Evolutionary conservation across 176 grass and related monocot genomes (phyloP), one percentile per base, ranked within the genome.

Genomic region (Eleusine indica): DNA sequence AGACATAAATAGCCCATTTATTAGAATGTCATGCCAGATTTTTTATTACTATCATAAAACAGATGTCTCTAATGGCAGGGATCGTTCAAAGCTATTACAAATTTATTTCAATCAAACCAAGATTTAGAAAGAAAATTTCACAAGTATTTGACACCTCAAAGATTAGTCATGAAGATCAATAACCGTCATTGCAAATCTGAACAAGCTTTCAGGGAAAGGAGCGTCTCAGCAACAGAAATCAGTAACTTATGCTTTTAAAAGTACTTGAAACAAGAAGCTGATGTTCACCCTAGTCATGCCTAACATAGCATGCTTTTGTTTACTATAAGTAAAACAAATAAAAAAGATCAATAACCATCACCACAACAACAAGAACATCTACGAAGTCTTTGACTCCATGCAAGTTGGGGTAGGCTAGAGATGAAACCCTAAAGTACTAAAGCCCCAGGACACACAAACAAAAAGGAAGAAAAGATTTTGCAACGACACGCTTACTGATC

Each of bases 21-120:
- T 76, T 84, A 68, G 15, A 66, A 57, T 25, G 16, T 35, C n/a
- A 18, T 52, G 68, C 40, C 62, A 44, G 48, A 56, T 84, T 9
- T 16, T n/a, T 67, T 40, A 42, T 37, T 68, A 14, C 53, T 67
- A 76, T 7, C 44, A 43, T 25, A 67, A 12, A 68, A 56, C 9
- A 40, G 10, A 48, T 11, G 19, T 22, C 2, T 75, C n/a, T 29
- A 38, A 16, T 52, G 44, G 22, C 11, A 19, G 25, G 28, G 32
- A 64, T 32, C 5, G n/a, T 15, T 60, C 39, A 44, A 57, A n/a
- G 1, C 22, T 57, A 68, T 57, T 30, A 41, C 65, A n/a, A 53
- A 22, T 43, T 68, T 67, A 65, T 75, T 74, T 42, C 21, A 19
- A 84, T 54, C 3, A 13, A 54, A 35, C 4, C n/a, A 37, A 70